These are phyloP conservation scores for Talaromyces ruber DNA, from an alignment of 495 filamentous ascomycete species.

Conservation along the genomic window DNA sequence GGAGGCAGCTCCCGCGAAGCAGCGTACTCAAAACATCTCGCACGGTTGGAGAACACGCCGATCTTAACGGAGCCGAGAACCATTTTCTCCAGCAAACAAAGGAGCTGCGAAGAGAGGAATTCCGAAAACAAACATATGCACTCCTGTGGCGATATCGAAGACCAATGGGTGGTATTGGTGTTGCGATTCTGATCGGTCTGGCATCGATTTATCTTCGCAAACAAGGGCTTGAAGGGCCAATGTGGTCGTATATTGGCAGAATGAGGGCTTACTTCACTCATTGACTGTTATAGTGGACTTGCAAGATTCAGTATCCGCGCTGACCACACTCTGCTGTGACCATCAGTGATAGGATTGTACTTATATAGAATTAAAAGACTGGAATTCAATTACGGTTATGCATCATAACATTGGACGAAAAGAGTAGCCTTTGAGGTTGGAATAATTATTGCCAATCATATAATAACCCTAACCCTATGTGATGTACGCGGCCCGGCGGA, in stretches of 20 bases:
- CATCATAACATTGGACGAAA: too few species aligned
- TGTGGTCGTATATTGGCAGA: constrained; percentile 27
- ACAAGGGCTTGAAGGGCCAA: constrained; percentile 32
- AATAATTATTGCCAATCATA: too few species aligned
- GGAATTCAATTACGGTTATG: not conserved
- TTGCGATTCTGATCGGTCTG: constrained; percentile 56
- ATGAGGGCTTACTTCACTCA: constrained; percentile 9
- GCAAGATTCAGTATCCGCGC: not conserved
- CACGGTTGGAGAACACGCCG: constrained; percentile 34
- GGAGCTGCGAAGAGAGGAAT: constrained; percentile 57
- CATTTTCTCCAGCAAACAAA: constrained; percentile 61
- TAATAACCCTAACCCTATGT: not conserved
- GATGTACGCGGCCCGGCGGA: not conserved
- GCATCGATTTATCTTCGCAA: constrained; percentile 44
- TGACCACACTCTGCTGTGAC: not conserved
- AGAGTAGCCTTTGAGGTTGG: too few species aligned
- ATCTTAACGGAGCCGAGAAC: constrained; percentile 48
- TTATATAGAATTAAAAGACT: not conserved
- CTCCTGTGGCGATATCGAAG: constrained; percentile 52
- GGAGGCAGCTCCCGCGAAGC: constrained; percentile 59
- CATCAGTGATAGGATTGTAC: not conserved
- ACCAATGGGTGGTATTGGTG: constrained; percentile 45
- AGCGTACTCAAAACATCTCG: constrained; percentile 82
- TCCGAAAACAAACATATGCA: constrained; percentile 40
- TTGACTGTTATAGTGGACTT: not conserved